Percentiles rank a stretch among this genome's conserved stretches.
Evolutionary conservation across 2,329 filamentous ascomycete genomes (phyloP).

Genomic region (Apiospora rasikravindrae): DNA sequence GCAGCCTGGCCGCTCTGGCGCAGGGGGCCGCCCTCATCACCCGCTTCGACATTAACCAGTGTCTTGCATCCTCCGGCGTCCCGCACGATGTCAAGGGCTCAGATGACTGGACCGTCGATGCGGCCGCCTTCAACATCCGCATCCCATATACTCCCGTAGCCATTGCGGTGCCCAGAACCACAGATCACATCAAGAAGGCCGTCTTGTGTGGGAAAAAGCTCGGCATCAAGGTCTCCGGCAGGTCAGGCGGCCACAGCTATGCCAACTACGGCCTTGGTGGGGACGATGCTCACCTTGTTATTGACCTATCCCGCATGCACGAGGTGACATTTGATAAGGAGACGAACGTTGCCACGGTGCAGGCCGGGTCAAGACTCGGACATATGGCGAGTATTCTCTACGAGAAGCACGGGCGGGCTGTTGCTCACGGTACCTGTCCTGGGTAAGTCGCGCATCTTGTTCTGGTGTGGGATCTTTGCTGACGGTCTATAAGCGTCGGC

Average conservation of each 20-base stretch:
- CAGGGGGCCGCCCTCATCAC: slow-evolving; percentile 32
- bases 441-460: slow-evolving; percentile 35
- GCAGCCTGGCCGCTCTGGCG: slow-evolving; percentile 31
- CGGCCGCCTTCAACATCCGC: slow-evolving; percentile 37
- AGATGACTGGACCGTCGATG: slow-evolving; percentile 36
- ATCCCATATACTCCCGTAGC: slow-evolving; percentile 42
- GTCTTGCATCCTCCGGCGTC: slow-evolving; percentile 32
- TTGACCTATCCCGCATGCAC: slow-evolving; percentile 51
- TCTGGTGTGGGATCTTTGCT: neutral
- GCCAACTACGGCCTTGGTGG: slow-evolving; percentile 51
- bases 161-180: slow-evolving; percentile 48
- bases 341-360: slow-evolving; percentile 46
- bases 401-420: slow-evolving; percentile 38
- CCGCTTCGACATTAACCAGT: slow-evolving; percentile 35
- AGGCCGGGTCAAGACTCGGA: slow-evolving; percentile 50
- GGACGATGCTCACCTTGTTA: slow-evolving; percentile 50
- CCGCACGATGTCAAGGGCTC: slow-evolving; percentile 33
- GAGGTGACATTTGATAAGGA: slow-evolving; percentile 44
- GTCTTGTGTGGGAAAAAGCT: slow-evolving; percentile 48
- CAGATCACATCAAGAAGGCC: slow-evolving; percentile 48
- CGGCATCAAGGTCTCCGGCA: slow-evolving; percentile 50
- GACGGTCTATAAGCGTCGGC: slow-evolving; percentile 35
- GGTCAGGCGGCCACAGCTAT: slow-evolving; percentile 56
- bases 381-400: slow-evolving; percentile 42
- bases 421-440: slow-evolving; percentile 46